Evolutionary conservation across 2,329 filamentous ascomycete species (phyloP).

Genomic region (Onygena corvina): DNA sequence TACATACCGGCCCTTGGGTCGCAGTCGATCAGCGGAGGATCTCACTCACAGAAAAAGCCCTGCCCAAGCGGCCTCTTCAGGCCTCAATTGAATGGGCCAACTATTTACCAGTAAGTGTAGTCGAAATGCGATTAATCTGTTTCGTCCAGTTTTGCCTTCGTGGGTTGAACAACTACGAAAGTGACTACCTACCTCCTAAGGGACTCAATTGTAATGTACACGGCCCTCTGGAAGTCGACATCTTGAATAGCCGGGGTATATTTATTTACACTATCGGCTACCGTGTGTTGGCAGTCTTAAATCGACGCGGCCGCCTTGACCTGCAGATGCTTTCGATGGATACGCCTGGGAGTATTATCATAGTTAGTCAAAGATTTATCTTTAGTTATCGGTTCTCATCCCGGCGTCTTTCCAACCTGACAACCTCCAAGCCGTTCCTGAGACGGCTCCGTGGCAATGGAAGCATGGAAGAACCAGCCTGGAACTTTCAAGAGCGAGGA

Average conservation of each 20-base stretch:
- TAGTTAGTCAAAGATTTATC: too few relatives aligned
- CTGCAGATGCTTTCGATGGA: not conserved
- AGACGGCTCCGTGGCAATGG: not conserved
- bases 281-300: not conserved
- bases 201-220: too few relatives aligned
- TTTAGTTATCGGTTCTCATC: not conserved
- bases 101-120: too few relatives aligned
- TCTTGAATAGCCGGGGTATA: too few relatives aligned
- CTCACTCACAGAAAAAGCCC: too few relatives aligned
- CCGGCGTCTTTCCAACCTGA: not conserved
- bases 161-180: not conserved
- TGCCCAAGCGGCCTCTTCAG: too few relatives aligned
- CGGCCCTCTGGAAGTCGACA: too few relatives aligned
- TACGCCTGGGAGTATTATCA: too few relatives aligned
- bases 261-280: too few relatives aligned
- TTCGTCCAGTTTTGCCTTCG: not conserved
- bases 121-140: not conserved
- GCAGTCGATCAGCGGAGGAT: not conserved
- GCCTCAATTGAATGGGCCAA: too few relatives aligned
- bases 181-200: too few relatives aligned
- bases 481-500: not conserved
- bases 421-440: not conserved
- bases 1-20: not conserved
- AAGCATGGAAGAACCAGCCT: constrained; percentile 3
- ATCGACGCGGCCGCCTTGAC: not conserved